These are phyloP conservation scores for Boletus bicolor DNA, from an alignment of 768 basidiomycete genomes.

Conservation along the genomic window DNA sequence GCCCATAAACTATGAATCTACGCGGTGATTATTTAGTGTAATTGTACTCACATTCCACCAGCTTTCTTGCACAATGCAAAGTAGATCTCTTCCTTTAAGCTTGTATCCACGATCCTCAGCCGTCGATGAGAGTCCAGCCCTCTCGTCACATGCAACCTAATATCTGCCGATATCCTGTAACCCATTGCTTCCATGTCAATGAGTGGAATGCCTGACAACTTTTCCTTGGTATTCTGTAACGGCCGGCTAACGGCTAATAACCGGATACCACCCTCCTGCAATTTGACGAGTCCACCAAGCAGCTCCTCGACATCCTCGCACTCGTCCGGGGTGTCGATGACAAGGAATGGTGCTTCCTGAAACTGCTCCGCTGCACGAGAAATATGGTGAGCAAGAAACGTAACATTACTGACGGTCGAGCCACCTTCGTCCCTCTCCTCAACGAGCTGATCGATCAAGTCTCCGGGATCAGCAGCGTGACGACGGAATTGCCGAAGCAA, in stretches of 20 bases:
- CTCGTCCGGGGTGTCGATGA: constrained; percentile 16
- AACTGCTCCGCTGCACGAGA: not conserved
- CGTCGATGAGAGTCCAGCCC: constrained; percentile 4
- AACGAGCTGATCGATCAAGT: not conserved
- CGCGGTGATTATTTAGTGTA: not conserved
- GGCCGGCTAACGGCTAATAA: constrained; percentile 8
- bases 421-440: not conserved
- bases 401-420: not conserved
- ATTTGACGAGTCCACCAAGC: not conserved
- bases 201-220: not conserved
- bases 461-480: not conserved
- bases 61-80: not conserved
- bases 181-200: constrained; percentile 3
- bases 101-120: not conserved
- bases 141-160: not conserved
- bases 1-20: not conserved
- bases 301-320: constrained; percentile 2
- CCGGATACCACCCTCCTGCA: not conserved
- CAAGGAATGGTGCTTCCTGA: not conserved
- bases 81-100: constrained; percentile 6
- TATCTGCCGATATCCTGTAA: not conserved
- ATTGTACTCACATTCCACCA: constrained; percentile 8
- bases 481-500: not conserved
- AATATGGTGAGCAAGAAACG: not conserved
- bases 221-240: constrained; percentile 5